Evolutionary conservation across 768 basidiomycete species (phyloP).

Genomic region (Hericium rajendrae): DNA sequence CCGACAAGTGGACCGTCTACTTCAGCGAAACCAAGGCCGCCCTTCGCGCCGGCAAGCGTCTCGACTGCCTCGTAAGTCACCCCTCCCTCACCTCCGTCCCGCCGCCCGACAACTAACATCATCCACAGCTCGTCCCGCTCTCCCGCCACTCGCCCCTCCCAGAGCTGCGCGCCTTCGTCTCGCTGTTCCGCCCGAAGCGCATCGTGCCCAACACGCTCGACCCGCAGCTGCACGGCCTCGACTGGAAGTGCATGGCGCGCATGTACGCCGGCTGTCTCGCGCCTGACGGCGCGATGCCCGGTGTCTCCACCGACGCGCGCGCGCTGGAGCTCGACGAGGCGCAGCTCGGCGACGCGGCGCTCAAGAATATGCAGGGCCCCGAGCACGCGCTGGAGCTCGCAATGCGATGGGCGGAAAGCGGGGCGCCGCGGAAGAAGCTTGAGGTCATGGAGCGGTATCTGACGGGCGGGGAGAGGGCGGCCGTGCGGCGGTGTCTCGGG

Average conservation of each 20-base stretch:
- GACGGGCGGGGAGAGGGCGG: constrained; percentile 22
- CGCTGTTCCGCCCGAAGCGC: constrained; percentile 66
- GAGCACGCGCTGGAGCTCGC: constrained; percentile 31
- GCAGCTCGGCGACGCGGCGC: constrained; percentile 36
- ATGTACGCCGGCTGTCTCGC: constrained; percentile 58
- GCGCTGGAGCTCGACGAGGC: constrained; percentile 10
- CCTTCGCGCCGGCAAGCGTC: constrained; percentile 32
- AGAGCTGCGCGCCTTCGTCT: constrained; percentile 74
- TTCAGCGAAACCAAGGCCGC: constrained; percentile 31
- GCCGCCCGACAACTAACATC: not conserved
- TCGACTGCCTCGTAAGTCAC: constrained; percentile 54
- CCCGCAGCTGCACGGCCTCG: constrained; percentile 41
- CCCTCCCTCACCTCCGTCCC: not conserved
- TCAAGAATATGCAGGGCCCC: constrained; percentile 61
- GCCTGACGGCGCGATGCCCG: constrained; percentile 17
- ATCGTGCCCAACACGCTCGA: constrained; percentile 75
- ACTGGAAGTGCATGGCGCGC: constrained; percentile 62
- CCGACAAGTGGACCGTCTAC: constrained; percentile 44
- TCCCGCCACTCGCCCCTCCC: constrained; percentile 82
- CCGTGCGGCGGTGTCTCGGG: constrained; percentile 16
- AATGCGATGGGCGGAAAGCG: constrained; percentile 45
- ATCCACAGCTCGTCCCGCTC: constrained; percentile 64
- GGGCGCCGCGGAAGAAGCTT: constrained; percentile 34
- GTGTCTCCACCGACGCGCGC: constrained; percentile 6
- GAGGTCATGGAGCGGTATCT: constrained; percentile 37